phyloP scores from a whole-genome alignment of 2,329 filamentous ascomycete genomes.

The Fusarium dlaminii region DNA sequence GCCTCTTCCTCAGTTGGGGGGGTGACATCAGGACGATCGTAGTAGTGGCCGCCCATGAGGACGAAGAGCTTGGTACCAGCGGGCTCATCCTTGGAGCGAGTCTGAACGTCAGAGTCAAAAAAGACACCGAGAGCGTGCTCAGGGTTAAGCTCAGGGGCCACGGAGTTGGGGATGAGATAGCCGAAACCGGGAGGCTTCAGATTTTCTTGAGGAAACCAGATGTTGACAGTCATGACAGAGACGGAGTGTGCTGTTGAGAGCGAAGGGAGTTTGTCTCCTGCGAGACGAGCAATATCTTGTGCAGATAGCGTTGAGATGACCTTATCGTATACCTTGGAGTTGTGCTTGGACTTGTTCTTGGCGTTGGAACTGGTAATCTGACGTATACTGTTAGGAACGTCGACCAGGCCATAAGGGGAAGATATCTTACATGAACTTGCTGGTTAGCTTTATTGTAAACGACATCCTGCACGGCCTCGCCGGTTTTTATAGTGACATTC shows the following conservation, averaged over 20 bases:
- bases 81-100: constrained; percentile 61
- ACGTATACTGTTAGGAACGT: not conserved
- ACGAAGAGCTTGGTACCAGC: constrained; percentile 87
- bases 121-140: constrained; percentile 89
- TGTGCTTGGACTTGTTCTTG: not conserved
- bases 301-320: constrained; percentile 72
- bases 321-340: constrained; percentile 56
- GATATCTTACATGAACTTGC: constrained; percentile 54
- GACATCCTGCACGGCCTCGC: constrained; percentile 59
- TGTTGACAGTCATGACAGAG: constrained; percentile 90
- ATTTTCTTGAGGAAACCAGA: constrained; percentile 77
- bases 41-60: constrained; percentile 95
- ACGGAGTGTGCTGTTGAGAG: constrained; percentile 70
- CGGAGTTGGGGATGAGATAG: constrained; percentile 85
- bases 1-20: constrained; percentile 72
- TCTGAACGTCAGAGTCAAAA: constrained; percentile 77
- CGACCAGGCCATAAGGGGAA: not conserved
- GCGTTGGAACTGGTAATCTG: constrained; percentile 30
- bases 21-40: constrained; percentile 59
- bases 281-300: constrained; percentile 53
- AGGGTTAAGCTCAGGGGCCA: constrained; percentile 77
- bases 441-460: constrained; percentile 49
- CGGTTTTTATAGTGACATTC: constrained; percentile 69
- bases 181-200: constrained; percentile 81
- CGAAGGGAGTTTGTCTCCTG: constrained; percentile 53